phyloP scores from a whole-genome alignment of 2,329 filamentous ascomycete genomes.

The Sordariomycetes sp. region DNA sequence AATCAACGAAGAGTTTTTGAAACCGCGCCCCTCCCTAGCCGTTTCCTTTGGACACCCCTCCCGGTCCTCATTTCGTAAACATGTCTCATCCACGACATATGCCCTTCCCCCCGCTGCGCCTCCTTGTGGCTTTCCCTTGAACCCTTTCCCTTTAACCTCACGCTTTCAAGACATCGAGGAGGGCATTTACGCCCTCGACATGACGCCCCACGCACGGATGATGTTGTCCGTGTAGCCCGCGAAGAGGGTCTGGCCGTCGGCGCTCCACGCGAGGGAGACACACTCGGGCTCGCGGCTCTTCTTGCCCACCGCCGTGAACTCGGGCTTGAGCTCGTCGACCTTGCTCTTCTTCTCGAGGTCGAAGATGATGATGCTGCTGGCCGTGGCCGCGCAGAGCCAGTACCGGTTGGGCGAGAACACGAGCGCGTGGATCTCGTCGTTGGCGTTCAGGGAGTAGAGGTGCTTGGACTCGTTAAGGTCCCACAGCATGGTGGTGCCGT shows the following conservation, averaged over 20 bases:
- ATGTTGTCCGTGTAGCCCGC: constrained; percentile 99
- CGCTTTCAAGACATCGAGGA: background rate
- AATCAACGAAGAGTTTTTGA: background rate
- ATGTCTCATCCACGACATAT: background rate
- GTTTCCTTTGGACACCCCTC: background rate
- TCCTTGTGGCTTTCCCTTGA: too few relatives aligned
- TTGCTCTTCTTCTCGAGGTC: constrained; percentile 99
- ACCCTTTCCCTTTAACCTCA: background rate
- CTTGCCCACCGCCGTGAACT: constrained; percentile 89
- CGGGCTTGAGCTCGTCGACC: constrained; percentile 98
- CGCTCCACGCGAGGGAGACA: constrained; percentile 92
- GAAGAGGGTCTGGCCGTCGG: constrained; percentile 98
- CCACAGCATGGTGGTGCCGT: constrained; percentile 99
- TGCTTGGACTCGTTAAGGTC: constrained; percentile 99
- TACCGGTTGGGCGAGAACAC: constrained; percentile 99
- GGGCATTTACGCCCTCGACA: constrained; percentile 69
- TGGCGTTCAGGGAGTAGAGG: constrained; percentile 96
- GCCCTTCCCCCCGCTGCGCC: too few relatives aligned
- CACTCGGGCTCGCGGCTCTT: constrained; percentile 99
- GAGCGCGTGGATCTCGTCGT: constrained; percentile 99
- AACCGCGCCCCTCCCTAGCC: background rate
- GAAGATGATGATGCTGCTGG: constrained; percentile 99
- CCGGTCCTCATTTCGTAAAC: background rate
- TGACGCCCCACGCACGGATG: constrained; percentile 95
- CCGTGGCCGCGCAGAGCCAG: constrained; percentile 98